Conservation (phyloP, 371 early-diverging fungal genomes). For the Mortierella sp. region DNA sequence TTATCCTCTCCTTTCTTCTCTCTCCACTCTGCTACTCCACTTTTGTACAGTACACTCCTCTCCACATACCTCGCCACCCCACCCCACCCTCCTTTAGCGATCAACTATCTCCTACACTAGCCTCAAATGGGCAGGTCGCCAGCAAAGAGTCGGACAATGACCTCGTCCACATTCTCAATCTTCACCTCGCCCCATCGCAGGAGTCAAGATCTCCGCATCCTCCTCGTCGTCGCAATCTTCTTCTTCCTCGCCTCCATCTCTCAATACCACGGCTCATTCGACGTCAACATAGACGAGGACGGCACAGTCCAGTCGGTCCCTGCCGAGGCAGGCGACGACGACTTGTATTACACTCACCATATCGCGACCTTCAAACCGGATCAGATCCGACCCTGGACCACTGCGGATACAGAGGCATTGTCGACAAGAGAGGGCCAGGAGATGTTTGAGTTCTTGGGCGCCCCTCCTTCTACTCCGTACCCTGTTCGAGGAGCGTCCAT, state of each 20-base stretch:
- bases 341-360: slow-evolving; percentile 35
- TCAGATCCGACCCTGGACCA: slow-evolving; percentile 29
- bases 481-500: not conserved
- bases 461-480: not conserved
- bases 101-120: not conserved
- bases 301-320: slow-evolving; percentile 32
- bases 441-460: slow-evolving; percentile 12
- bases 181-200: slow-evolving; percentile 18
- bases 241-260: slow-evolving; percentile 33
- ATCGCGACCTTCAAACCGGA: slow-evolving; percentile 24
- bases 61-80: not conserved
- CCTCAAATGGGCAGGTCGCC: slow-evolving; percentile 3
- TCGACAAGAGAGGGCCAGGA: slow-evolving; percentile 24
- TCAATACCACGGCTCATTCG: slow-evolving; percentile 23
- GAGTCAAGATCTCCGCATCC: slow-evolving; percentile 28
- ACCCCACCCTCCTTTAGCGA: not conserved
- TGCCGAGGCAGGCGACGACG: slow-evolving; percentile 14
- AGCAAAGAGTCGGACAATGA: not conserved
- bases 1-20: not conserved
- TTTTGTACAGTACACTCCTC: not conserved
- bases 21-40: not conserved
- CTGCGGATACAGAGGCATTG: slow-evolving; percentile 24
- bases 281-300: slow-evolving; percentile 33
- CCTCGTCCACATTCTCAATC: slow-evolving; percentile 5
- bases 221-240: slow-evolving; percentile 28